Evolutionary conservation across 2,329 filamentous ascomycete genomes (phyloP), one percentile per base, ranked within the genome.

Genomic region (Dryadomyces quercivorus): DNA sequence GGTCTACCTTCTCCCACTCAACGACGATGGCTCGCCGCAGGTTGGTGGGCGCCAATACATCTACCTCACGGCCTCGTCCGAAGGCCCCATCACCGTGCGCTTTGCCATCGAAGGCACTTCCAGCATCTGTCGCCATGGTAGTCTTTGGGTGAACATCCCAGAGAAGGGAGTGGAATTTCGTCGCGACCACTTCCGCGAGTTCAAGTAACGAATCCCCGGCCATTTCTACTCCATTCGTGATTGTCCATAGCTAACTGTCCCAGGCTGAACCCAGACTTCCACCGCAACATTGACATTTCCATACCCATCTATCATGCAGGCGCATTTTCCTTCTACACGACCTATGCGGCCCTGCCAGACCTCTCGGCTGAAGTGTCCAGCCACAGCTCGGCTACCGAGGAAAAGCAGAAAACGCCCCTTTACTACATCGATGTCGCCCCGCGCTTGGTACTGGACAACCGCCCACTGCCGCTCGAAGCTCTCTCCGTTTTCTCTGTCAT

Each of bases 391-490:
- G 67, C 75, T 40, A 63, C 74, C 7, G 69, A 72, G 20, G 68
- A 79, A 55, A 76, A 79, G 51, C 85, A 84, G 51, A 80, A 80
- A 65, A 95, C 92, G 0, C 77, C 81, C 16, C 76, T 81, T 56
- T 92, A 92, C 75, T 97, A 96, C 72, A 88, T 98, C 66, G 91
- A 97, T 78, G 88, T 98, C 43, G 86, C 87, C 18, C 93, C 94
- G 0, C 79, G 78, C 34, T 75, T 98, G 61, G 81, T 77, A 12
- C 78, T 97, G 55, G 84, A 88, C 54, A 83, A 84, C 54, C 75
- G 81, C 49, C 79, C 82, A 10, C 71, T 98, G 62, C 91, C 93
- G 1, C 75, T 97, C 62, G 84, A 93, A 61, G 88, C 92, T 1
- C 75, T 98, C 51, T 94, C 89, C 15, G 80, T 96, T 60, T 95